These are phyloP conservation scores for Russula brevipes DNA, from an alignment of 768 basidiomycete species.

Conservation along the genomic window DNA sequence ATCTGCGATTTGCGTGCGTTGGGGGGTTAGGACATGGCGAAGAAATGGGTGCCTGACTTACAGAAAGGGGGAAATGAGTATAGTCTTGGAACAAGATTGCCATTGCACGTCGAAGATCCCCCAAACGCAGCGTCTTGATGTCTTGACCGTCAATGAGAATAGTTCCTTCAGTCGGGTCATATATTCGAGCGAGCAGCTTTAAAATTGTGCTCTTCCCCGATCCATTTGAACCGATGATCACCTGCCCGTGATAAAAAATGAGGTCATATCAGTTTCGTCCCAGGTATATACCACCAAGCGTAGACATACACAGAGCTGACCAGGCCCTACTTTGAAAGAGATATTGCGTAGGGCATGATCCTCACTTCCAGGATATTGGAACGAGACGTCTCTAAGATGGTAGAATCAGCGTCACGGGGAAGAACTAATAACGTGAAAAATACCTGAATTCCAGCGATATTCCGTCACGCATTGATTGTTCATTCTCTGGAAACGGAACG, in stretches of 20 bases:
- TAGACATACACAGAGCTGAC: constrained; percentile 65
- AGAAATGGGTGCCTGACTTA: constrained; percentile 32
- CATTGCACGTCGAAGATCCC: constrained; percentile 58
- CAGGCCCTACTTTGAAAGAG: constrained; percentile 64
- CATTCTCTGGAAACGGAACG: constrained; percentile 34
- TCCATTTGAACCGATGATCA: constrained; percentile 75
- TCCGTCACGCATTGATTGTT: constrained; percentile 17
- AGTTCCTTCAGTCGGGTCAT: constrained; percentile 61
- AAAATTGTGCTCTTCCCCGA: constrained; percentile 77
- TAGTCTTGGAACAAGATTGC: constrained; percentile 83
- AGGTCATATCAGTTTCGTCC: background rate
- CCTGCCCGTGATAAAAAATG: constrained; percentile 34
- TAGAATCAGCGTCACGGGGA: constrained; percentile 22
- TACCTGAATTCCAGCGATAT: constrained; percentile 63
- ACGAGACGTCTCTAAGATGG: constrained; percentile 56
- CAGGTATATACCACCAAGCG: background rate
- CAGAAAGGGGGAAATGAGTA: constrained; percentile 72
- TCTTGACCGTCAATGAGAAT: constrained; percentile 64
- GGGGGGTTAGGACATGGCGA: background rate
- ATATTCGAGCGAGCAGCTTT: constrained; percentile 66
- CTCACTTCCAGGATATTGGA: constrained; percentile 55
- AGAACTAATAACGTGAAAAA: constrained; percentile 21
- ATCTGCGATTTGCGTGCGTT: constrained; percentile 41
- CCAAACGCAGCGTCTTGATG: constrained; percentile 56
- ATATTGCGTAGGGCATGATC: constrained; percentile 52